Conservation (phyloP, 1,284 basidiomycete species). For the Ganoderma resinaceum region DNA sequence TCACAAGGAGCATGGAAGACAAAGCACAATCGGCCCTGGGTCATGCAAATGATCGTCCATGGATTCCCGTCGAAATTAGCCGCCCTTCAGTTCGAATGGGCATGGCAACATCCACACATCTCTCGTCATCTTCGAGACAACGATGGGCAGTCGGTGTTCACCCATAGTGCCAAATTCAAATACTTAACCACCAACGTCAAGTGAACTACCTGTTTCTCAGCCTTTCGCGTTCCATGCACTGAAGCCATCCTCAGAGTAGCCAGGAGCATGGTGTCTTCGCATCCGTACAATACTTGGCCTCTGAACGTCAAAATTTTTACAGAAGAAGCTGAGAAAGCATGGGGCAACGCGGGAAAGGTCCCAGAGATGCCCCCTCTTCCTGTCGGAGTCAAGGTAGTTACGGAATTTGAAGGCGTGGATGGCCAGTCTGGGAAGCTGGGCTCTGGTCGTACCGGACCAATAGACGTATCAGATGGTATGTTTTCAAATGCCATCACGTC, state of each 20-base stretch:
- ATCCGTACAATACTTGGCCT: constrained; percentile 70
- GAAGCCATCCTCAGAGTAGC: constrained; percentile 44
- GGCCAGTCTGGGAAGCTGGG: constrained; percentile 60
- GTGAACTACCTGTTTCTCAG: constrained; percentile 44
- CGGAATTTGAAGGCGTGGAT: constrained; percentile 79
- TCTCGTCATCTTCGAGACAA: constrained; percentile 63
- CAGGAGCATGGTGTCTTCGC: constrained; percentile 60
- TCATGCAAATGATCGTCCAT: constrained; percentile 89
- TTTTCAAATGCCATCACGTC: constrained; percentile 1
- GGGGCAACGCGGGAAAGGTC: constrained; percentile 47
- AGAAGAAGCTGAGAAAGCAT: constrained; percentile 58
- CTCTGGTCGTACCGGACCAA: constrained; percentile 59
- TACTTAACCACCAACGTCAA: constrained; percentile 52
- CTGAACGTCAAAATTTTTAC: constrained; percentile 76
- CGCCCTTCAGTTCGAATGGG: constrained; percentile 92
- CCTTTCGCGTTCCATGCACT: neutral
- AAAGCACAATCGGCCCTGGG: constrained; percentile 77
- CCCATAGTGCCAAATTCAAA: constrained; percentile 38
- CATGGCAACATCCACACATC: constrained; percentile 82
- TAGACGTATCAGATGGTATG: constrained; percentile 73
- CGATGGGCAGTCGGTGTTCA: constrained; percentile 48
- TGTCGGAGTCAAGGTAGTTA: constrained; percentile 53
- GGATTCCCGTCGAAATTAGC: constrained; percentile 89
- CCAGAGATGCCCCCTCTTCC: constrained; percentile 48
- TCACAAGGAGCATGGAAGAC: constrained; percentile 83